Conservation (phyloP, 1,284 basidiomycete genomes). For the Ustilago crameri region DNA sequence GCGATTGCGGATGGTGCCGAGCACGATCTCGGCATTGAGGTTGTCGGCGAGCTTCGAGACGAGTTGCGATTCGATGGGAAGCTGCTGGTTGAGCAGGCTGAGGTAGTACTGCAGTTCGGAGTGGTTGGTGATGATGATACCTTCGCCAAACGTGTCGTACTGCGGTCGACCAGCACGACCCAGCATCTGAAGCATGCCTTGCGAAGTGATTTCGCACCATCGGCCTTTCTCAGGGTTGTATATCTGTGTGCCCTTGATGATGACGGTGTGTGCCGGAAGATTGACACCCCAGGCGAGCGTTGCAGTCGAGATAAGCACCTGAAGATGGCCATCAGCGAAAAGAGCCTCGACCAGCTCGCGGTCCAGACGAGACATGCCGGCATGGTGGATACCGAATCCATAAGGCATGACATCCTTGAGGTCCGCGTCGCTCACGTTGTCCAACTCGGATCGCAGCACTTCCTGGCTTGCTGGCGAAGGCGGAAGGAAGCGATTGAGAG, state of each 20-base stretch:
- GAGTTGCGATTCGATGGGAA: conserved; percentile 94
- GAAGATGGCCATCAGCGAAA: conserved; percentile 90
- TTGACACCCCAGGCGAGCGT: conserved; percentile 99
- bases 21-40: conserved; percentile 95
- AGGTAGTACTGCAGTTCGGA: conserved; percentile 93
- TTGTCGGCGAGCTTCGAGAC: conserved; percentile 93
- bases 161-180: conserved; percentile 97
- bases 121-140: conserved; percentile 98
- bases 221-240: conserved; percentile 99
- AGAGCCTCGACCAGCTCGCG: conserved; percentile 92
- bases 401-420: conserved; percentile 92
- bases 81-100: conserved; percentile 65
- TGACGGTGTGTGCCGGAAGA: conserved; percentile 94
- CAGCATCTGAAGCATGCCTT: conserved; percentile 98
- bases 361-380: conserved; percentile 97
- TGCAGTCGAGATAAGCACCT: conserved; percentile 95
- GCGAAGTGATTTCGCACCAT: conserved; percentile 94
- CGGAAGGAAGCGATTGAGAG: conserved; percentile 87
- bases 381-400: conserved; percentile 97
- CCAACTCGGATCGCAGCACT: conserved; percentile 74
- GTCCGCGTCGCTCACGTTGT: conserved; percentile 84
- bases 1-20: conserved; percentile 88
- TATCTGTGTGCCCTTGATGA: conserved; percentile 99
- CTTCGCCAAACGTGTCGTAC: conserved; percentile 96
- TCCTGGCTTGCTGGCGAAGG: conserved; percentile 58